Percentiles rank a stretch among this genome's conserved stretches.
Evolutionary conservation across 805 yeast species (phyloP).

Genomic region (Wickerhamomyces queroliae): DNA sequence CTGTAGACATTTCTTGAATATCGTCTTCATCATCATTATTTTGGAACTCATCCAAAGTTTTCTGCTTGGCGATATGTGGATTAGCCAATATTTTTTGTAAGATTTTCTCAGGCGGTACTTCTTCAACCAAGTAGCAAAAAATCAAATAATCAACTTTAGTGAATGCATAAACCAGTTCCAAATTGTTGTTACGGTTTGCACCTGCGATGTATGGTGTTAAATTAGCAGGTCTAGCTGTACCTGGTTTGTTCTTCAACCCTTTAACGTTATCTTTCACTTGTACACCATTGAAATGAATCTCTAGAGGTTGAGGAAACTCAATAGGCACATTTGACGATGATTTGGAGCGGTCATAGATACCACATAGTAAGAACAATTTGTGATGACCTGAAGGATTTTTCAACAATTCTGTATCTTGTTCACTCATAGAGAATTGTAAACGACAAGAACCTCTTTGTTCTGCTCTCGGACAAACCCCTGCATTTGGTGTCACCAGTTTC

Average conservation of each 20-base stretch:
- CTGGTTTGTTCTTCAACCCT: constrained; percentile 72
- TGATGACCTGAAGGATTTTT: constrained; percentile 18
- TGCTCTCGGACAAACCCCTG: constrained; percentile 36
- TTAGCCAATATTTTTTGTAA: constrained; percentile 34
- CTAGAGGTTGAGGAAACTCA: constrained; percentile 69
- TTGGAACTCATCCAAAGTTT: constrained; percentile 44
- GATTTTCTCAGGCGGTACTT: constrained; percentile 34
- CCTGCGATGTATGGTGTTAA: constrained; percentile 45
- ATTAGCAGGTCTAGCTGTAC: constrained; percentile 81
- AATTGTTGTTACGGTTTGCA: constrained; percentile 29
- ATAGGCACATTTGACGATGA: constrained; percentile 30
- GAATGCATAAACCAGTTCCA: constrained; percentile 55
- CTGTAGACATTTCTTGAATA: constrained; percentile 57
- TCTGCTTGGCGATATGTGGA: constrained; percentile 46
- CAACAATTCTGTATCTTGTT: constrained; percentile 36
- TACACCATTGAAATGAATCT: constrained; percentile 52
- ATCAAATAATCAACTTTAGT: constrained; percentile 44
- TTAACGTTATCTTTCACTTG: constrained; percentile 49
- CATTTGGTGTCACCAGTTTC: constrained; percentile 40
- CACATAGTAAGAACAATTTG: constrained; percentile 50
- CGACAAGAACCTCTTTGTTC: constrained; percentile 41
- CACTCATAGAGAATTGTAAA: constrained; percentile 35
- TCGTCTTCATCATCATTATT: constrained; percentile 59
- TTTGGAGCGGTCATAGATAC: constrained; percentile 27
- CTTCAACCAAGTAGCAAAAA: constrained; percentile 55